These are phyloP conservation scores for Phylloboletellus chloephorus DNA, from an alignment of 1,284 basidiomycete genomes.

Conservation along the genomic window DNA sequence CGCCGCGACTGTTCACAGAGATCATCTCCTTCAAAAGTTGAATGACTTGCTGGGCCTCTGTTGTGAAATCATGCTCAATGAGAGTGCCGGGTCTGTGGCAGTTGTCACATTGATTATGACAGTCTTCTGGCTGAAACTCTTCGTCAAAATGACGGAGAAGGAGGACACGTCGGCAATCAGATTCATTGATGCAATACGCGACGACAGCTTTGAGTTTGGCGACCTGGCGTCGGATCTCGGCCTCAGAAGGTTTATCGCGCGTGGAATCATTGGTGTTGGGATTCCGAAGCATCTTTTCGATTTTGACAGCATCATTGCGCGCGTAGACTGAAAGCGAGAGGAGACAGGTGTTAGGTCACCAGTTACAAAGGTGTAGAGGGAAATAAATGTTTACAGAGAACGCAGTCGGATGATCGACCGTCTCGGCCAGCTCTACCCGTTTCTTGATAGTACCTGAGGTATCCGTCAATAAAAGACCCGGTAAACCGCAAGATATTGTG, in stretches of 20 bases:
- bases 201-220: slow-evolving; percentile 51
- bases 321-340: slow-evolving; percentile 43
- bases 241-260: slow-evolving; percentile 32
- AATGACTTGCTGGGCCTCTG: slow-evolving; percentile 44
- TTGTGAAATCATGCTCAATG: slow-evolving; percentile 48
- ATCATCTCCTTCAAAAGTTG: slow-evolving; percentile 49
- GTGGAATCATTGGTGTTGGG: slow-evolving; percentile 34
- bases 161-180: slow-evolving; percentile 83
- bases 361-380: background rate
- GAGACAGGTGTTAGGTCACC: background rate
- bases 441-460: slow-evolving; percentile 71
- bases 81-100: slow-evolving; percentile 49
- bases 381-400: slow-evolving; percentile 43
- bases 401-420: slow-evolving; percentile 57
- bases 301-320: slow-evolving; percentile 46
- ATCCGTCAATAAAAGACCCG: slow-evolving; percentile 3
- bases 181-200: slow-evolving; percentile 75
- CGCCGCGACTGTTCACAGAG: slow-evolving; percentile 29
- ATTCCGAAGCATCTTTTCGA: slow-evolving; percentile 50
- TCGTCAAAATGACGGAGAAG: slow-evolving; percentile 75
- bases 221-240: slow-evolving; percentile 53
- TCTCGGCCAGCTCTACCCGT: slow-evolving; percentile 83
- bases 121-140: slow-evolving; percentile 52
- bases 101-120: slow-evolving; percentile 70
- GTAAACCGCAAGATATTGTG: slow-evolving; percentile 1